phyloP scores from a whole-genome alignment of 495 filamentous ascomycete genomes.

The Talaromyces nanjingensis region DNA sequence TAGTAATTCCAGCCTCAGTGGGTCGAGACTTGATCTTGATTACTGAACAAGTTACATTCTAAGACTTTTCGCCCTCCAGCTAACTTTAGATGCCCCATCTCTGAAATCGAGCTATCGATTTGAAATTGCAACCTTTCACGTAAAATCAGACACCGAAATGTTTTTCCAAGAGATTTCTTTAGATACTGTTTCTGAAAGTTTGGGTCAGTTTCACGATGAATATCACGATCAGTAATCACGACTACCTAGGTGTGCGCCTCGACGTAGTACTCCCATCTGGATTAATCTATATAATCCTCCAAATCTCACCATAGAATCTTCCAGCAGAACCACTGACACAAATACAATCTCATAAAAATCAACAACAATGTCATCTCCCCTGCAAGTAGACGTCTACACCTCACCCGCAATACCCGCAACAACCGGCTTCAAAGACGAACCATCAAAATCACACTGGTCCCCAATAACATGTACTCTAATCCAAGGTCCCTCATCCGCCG shows the following conservation, averaged over 20 bases:
- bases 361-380: neutral
- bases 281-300: neutral
- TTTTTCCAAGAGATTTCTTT: neutral
- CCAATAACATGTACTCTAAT: constrained; percentile 20
- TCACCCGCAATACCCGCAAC: neutral
- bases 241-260: neutral
- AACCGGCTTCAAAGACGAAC: neutral
- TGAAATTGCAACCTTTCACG: neutral
- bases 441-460: neutral
- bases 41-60: neutral
- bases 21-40: neutral
- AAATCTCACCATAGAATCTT: neutral
- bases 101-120: neutral
- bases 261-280: neutral
- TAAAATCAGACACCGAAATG: neutral
- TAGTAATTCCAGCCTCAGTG: neutral
- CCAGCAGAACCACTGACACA: neutral
- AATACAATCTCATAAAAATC: neutral
- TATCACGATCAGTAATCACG: neutral
- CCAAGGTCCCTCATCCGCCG: constrained; percentile 11
- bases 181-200: too few relatives aligned
- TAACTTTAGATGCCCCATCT: neutral
- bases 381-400: neutral
- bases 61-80: neutral
- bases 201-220: too few relatives aligned